Conservation (phyloP, 352 stramenopile genomes). For the Globisporangium polare region DNA sequence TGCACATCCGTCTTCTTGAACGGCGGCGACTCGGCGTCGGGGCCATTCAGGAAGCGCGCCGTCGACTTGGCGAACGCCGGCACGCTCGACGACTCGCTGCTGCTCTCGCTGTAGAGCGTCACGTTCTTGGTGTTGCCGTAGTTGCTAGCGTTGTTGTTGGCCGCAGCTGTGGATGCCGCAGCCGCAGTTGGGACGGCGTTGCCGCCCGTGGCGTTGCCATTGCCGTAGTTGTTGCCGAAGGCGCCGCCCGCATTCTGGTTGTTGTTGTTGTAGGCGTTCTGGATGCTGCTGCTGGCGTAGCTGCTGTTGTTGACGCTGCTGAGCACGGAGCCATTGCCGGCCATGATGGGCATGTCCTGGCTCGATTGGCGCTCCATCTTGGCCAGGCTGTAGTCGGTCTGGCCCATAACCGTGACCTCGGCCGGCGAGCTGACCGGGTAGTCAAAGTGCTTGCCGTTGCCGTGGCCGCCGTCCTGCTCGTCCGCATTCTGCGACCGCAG, state of each 20-base stretch:
- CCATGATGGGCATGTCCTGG: conserved; percentile 20
- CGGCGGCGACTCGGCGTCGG: conserved; percentile 25
- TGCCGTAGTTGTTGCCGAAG: conserved; percentile 10
- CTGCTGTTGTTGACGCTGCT: conserved; percentile 14
- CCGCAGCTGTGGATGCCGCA: neutral
- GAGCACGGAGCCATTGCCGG: conserved; percentile 8
- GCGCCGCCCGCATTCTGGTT: neutral
- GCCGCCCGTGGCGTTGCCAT: neutral
- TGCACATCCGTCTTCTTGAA: conserved; percentile 32
- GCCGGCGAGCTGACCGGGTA: conserved; percentile 24
- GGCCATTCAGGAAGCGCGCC: conserved; percentile 13
- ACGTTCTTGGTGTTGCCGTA: conserved; percentile 5
- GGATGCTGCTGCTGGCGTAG: conserved; percentile 3
- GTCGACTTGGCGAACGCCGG: conserved; percentile 12
- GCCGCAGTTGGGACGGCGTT: neutral
- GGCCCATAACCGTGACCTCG: conserved; percentile 17
- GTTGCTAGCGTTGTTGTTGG: conserved; percentile 3
- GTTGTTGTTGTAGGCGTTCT: conserved; percentile 15
- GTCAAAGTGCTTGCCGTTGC: conserved; percentile 29
- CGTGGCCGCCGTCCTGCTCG: conserved; percentile 21
- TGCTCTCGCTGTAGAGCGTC: conserved; percentile 7
- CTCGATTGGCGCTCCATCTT: conserved; percentile 21
- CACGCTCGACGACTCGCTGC: neutral
- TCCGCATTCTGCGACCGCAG: conserved; percentile 6
- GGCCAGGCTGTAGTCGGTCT: conserved; percentile 21